These are phyloP conservation scores for Stipa capillata DNA, from an alignment of 176 grass and related monocot genomes.

Conservation along the genomic window DNA sequence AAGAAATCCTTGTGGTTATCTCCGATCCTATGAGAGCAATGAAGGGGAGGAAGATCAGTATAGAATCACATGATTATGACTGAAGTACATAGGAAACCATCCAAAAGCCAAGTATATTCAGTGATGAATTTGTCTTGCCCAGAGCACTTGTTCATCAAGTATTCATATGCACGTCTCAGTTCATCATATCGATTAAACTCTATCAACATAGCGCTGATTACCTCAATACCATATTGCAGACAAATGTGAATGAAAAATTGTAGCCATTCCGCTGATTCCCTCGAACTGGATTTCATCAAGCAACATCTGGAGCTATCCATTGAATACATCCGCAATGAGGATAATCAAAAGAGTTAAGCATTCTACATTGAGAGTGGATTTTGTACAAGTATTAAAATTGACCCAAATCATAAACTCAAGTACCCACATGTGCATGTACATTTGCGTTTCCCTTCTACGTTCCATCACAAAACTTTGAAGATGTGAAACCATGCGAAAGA, in stretches of 20 bases:
- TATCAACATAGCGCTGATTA: not conserved
- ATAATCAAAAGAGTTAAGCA: not conserved
- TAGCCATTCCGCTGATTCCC: not conserved
- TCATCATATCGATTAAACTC: not conserved
- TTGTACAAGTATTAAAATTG: too few species aligned
- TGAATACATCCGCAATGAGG: not conserved
- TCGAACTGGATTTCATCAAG: not conserved
- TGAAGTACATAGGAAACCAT: too few species aligned
- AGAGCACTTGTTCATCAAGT: not conserved
- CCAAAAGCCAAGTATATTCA: not conserved
- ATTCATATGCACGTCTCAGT: not conserved
- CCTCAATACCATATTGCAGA: not conserved
- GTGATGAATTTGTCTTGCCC: not conserved
- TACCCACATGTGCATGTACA: too few species aligned
- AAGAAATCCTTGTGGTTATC: not conserved
- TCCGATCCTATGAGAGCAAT: not conserved
- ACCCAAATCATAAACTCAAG: too few species aligned
- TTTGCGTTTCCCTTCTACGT: too few species aligned
- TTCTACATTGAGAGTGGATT: too few species aligned
- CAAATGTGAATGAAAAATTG: not conserved
- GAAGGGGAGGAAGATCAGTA: not conserved
- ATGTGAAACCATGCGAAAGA: not conserved
- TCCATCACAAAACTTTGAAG: not conserved
- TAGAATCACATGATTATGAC: too few species aligned
- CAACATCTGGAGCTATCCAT: not conserved